A percentile compares a stretch with the other conserved stretches of the same genome.
Evolutionary conservation across 2,329 filamentous ascomycete species (phyloP).

Genomic region (Paracorniculantispora psalliotae): DNA sequence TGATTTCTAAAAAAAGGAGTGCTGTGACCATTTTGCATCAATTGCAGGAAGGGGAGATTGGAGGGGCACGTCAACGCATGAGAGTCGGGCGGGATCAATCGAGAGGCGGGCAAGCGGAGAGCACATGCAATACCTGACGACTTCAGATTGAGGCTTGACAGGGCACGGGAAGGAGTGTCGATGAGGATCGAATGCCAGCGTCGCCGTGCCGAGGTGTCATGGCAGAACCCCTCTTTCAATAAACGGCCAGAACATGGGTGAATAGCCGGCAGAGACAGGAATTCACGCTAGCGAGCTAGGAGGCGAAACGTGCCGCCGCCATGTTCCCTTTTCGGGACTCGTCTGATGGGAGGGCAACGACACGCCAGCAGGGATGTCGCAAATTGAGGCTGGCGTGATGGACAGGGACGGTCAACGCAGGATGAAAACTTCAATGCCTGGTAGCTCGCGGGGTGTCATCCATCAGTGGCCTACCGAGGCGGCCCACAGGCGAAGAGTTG

Average conservation of each 20-base stretch:
- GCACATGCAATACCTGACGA: constrained; percentile 4
- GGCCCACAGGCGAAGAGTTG: background rate
- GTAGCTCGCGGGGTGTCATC: background rate
- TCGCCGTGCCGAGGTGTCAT: constrained; percentile 12
- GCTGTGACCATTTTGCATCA: constrained; percentile 1
- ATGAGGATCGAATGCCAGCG: constrained; percentile 9
- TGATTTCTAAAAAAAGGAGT: constrained; percentile 8
- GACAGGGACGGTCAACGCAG: background rate
- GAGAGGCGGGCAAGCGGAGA: background rate
- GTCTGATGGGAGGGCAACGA: constrained; percentile 5
- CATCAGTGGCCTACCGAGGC: background rate
- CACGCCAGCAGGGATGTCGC: background rate
- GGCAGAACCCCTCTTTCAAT: constrained; percentile 5
- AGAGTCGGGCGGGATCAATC: constrained; percentile 1
- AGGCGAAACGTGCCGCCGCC: constrained; percentile 9
- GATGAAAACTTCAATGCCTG: background rate
- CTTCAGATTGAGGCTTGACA: constrained; percentile 13
- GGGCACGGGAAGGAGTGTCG: constrained; percentile 6
- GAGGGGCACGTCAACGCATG: constrained; percentile 10
- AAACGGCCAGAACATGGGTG: constrained; percentile 7
- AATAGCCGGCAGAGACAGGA: background rate
- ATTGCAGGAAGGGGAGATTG: constrained; percentile 1
- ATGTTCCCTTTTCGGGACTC: constrained; percentile 9
- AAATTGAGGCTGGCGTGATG: constrained; percentile 1
- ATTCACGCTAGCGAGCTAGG: constrained; percentile 2